Evolutionary conservation across 805 yeast genomes (phyloP), one percentile per base, ranked within the genome.

Genomic region (Debaryomyces castellii): DNA sequence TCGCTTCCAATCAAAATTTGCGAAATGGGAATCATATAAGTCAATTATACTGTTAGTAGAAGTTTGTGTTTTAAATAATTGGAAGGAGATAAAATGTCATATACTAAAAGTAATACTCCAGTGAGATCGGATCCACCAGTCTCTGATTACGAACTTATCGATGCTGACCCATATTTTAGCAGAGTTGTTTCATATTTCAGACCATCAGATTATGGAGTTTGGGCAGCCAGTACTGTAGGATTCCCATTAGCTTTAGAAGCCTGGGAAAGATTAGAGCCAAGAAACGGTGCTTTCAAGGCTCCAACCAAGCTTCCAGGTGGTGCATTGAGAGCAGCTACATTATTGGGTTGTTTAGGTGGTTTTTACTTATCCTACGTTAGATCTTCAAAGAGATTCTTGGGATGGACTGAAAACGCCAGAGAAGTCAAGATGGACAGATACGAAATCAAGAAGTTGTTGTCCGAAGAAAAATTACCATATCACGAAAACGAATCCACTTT

Each of bases 171-270:
- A 24, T 82, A 82, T 52, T 86, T 88, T 67, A 59, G 63, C 32
- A 76, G 87, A 48, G 96, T 89, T 24, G 82, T 88, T 11, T 69
- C 81, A 38, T 89, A 83, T 69, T 80, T 87, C 69, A 77, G 96
- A 47, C 63, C 78, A 17, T 71, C 83, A 11, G 96, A 88, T 68
- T 80, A 78, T 56, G 76, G 72, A 6, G 63, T 72, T 16, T 71
- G 76, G 76, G 76, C 68, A 5, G 67, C 67, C 14, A 53, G 67
- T 33, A 58, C 75, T n/a, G 74, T 62, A 25, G 74, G 66, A 9
- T 68, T 71, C 58, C 77, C 77, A 27, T 56, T 69, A 42, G 66
- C 72, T 10, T 60, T 72, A 43, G 63, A 65, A 47, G 61, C 62
- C 11, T 70, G 76, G 76, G 77, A 72, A 52, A 62, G 63, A 52